A percentile compares a stretch with the other conserved stretches of the same genome.
Conservation (phyloP, 1,139 yeast species). For the Geotrichum siamense region DNA sequence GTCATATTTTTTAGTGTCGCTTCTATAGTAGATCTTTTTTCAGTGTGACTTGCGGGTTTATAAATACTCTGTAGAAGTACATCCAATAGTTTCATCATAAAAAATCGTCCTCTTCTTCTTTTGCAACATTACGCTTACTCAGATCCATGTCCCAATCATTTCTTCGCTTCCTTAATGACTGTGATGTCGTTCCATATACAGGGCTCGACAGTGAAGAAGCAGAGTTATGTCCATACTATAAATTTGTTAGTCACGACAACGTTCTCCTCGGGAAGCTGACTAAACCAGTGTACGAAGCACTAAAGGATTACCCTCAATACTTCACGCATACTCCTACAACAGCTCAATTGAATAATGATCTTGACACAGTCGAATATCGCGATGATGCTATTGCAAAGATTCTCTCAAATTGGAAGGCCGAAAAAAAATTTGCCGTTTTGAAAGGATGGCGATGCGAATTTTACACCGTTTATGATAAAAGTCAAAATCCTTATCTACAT, state of each 20-base stretch:
- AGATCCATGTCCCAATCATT: constrained; percentile 9
- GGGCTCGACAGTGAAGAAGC: constrained; percentile 18
- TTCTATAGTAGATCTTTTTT: no score
- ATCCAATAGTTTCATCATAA: no score
- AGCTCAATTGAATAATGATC: constrained; percentile 35
- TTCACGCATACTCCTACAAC: constrained; percentile 35
- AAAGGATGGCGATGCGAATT: constrained; percentile 86
- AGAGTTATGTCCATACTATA: constrained; percentile 30
- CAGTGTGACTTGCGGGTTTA: no score
- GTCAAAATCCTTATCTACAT: constrained; percentile 49
- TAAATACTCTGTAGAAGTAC: no score
- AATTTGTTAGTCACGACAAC: constrained; percentile 48
- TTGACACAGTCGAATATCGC: constrained; percentile 44
- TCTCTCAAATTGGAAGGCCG: constrained; percentile 41
- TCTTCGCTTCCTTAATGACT: constrained; percentile 37
- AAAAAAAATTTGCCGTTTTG: constrained; percentile 39
- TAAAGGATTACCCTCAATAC: constrained; percentile 32
- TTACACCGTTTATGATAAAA: constrained; percentile 61
- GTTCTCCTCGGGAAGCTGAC: constrained; percentile 48
- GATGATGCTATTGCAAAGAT: constrained; percentile 41
- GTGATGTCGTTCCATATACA: constrained; percentile 46
- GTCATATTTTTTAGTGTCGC: no score
- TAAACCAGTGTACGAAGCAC: constrained; percentile 40
- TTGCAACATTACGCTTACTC: no score
- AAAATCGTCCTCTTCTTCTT: no score